A percentile compares a stretch with the other conserved stretches of the same genome.
Evolutionary conservation across 2,329 filamentous ascomycete genomes (phyloP).

Genomic region (Blastomyces silverae): DNA sequence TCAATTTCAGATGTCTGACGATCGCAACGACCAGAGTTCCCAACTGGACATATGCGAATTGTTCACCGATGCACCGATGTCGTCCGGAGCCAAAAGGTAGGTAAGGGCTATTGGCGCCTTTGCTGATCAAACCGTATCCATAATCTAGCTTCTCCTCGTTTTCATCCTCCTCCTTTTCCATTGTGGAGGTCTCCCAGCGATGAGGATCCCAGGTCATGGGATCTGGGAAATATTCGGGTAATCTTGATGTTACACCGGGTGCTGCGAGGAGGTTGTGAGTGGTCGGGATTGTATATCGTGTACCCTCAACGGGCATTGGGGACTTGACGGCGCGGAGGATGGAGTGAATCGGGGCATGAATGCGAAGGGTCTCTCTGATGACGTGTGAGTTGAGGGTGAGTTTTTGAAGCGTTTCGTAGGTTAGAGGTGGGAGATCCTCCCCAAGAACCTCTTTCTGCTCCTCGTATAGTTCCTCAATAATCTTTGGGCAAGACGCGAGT

Average conservation of each 20-base stretch:
- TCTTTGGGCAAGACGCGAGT: slow-evolving; percentile 69
- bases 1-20: slow-evolving; percentile 72
- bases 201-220: slow-evolving; percentile 81
- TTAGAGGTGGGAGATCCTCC: slow-evolving; percentile 64
- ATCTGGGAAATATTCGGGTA: slow-evolving; percentile 71
- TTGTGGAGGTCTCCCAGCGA: slow-evolving; percentile 66
- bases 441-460: slow-evolving; percentile 74
- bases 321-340: slow-evolving; percentile 89
- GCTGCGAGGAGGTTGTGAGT: slow-evolving; percentile 76
- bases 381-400: slow-evolving; percentile 76
- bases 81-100: slow-evolving; percentile 89
- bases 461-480: slow-evolving; percentile 72
- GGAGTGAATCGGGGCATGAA: slow-evolving; percentile 90
- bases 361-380: slow-evolving; percentile 83
- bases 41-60: slow-evolving; percentile 89
- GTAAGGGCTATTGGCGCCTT: slow-evolving; percentile 83
- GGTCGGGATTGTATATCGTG: slow-evolving; percentile 73
- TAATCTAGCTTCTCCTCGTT: slow-evolving; percentile 79
- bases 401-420: slow-evolving; percentile 69
- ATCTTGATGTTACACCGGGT: slow-evolving; percentile 70
- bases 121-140: slow-evolving; percentile 86
- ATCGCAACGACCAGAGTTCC: slow-evolving; percentile 74
- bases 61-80: slow-evolving; percentile 92
- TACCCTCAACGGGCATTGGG: slow-evolving; percentile 76
- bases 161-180: slow-evolving; percentile 44